phyloP scores from a whole-genome alignment of 1,139 yeast species.

The Spathaspora sp. region DNA sequence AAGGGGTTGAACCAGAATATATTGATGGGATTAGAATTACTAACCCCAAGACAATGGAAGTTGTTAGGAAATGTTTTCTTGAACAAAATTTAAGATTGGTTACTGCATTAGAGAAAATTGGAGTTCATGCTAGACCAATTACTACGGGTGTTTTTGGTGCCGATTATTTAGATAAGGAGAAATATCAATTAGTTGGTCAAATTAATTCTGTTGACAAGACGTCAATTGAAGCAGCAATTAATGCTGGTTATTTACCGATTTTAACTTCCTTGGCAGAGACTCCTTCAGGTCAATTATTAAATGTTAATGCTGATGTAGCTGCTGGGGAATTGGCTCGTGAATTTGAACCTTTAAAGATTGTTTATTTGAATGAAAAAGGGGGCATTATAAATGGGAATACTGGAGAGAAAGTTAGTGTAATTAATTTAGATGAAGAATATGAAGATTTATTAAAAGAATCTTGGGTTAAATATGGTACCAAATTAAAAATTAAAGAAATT shows the following conservation, averaged over 20 bases:
- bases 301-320: slow-evolving; percentile 98
- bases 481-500: slow-evolving; percentile 92
- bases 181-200: slow-evolving; percentile 90
- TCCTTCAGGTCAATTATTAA: slow-evolving; percentile 90
- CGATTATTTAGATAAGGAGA: slow-evolving; percentile 84
- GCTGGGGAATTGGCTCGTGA: slow-evolving; percentile 98
- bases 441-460: slow-evolving; percentile 87
- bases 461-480: slow-evolving; percentile 99
- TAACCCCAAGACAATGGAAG: slow-evolving; percentile 91
- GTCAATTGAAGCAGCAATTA: slow-evolving; percentile 91
- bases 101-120: slow-evolving; percentile 92
- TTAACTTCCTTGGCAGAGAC: slow-evolving; percentile 96
- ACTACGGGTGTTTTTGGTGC: slow-evolving; percentile 98
- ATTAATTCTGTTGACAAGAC: slow-evolving; percentile 83
- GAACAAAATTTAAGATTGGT: slow-evolving; percentile 94
- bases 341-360: slow-evolving; percentile 94
- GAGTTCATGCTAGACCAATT: slow-evolving; percentile 97
- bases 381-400: slow-evolving; percentile 93
- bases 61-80: slow-evolving; percentile 90
- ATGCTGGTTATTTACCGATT: slow-evolving; percentile 95
- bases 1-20: slow-evolving; percentile 94
- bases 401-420: slow-evolving; percentile 84
- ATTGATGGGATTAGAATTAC: slow-evolving; percentile 97
- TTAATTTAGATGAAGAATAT: slow-evolving; percentile 94
- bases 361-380: slow-evolving; percentile 94